Base-by-base conservation (phyloP, 371 early-diverging fungal genomes). In the Haplosporangium sp. region DNA sequence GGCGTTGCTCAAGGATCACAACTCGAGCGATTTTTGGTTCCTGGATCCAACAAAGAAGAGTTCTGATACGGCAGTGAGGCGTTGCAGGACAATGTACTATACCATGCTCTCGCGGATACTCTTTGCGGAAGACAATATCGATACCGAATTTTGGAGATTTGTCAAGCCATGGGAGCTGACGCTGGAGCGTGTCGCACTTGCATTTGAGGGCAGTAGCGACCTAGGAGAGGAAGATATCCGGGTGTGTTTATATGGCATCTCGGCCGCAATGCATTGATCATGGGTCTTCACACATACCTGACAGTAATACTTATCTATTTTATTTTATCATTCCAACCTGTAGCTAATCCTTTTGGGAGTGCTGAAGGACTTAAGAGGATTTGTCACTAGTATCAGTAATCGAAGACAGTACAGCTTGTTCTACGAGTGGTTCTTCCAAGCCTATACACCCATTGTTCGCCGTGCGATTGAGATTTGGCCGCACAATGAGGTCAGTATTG, bases 371-470 rank as follows among this genome's bases (percentile, higher is more conserved):
- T 74, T 96, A 62, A 86, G 92, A 41, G 96, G 96, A 2, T 91
- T 95, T 56, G 85, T 95, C 52, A 75, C 86, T 0, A 89, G 95
- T 14, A 87, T 94, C 21, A 83, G 85, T 59, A 87, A 81, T 7
- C 86, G 88, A 64, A 81, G 83, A 48, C 86, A 89, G 64, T 96
- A 89, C 73, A 69, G 76, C 18, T 41, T 93, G 38, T 93, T 96
- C 73, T 95, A 94, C 69, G 93, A 94, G 42, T 97, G 97, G 97
- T 89, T 96, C 48, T 91, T 87, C 67, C 85, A 91, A 20, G 82
- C 85, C 11, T 90, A 92, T 66, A 86, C 89, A 43, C 86, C 84
- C 2, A 74, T 93, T 10, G 62, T 95, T 18, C 74, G 88, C 37
- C 87, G 88, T 18, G 90, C 90, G 1, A 76, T 95, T 47, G 91